These are phyloP conservation scores for Eimeria falciformis DNA, from an alignment of 169 alveolate genomes.

Conservation along the genomic window DNA sequence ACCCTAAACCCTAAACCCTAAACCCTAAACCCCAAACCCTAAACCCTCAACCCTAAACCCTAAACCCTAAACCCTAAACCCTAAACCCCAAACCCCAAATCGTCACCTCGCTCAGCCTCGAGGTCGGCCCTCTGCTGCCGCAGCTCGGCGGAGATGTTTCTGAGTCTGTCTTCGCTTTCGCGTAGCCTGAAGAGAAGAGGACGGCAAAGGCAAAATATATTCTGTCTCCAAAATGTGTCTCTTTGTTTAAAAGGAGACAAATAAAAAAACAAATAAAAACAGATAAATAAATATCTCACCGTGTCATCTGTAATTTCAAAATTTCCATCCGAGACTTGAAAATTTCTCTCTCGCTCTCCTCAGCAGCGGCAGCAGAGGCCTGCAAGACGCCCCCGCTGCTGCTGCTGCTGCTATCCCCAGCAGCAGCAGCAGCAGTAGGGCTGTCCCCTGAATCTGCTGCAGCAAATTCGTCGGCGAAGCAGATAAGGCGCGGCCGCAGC, in stretches of 20 bases:
- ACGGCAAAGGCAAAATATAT: no score
- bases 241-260: background rate
- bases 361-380: conserved; percentile 18
- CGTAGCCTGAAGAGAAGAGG: background rate
- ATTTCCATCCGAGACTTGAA: background rate
- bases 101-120: background rate
- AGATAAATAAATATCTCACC: background rate
- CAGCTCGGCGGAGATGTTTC: conserved; percentile 18
- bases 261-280: background rate
- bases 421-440: background rate
- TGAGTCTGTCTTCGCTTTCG: background rate
- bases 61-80: background rate
- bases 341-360: background rate
- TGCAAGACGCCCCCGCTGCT: background rate
- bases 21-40: background rate
- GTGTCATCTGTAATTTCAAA: background rate
- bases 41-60: background rate
- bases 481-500: conserved; percentile 11
- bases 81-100: background rate
- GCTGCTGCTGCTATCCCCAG: background rate
- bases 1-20: conserved; percentile 14
- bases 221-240: no score
- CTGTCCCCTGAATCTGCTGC: background rate
- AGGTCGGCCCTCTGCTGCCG: conserved; percentile 18
- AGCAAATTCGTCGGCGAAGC: background rate